Base-by-base conservation (phyloP, 345 rosid species). In the Lenwebbia sp. region DNA sequence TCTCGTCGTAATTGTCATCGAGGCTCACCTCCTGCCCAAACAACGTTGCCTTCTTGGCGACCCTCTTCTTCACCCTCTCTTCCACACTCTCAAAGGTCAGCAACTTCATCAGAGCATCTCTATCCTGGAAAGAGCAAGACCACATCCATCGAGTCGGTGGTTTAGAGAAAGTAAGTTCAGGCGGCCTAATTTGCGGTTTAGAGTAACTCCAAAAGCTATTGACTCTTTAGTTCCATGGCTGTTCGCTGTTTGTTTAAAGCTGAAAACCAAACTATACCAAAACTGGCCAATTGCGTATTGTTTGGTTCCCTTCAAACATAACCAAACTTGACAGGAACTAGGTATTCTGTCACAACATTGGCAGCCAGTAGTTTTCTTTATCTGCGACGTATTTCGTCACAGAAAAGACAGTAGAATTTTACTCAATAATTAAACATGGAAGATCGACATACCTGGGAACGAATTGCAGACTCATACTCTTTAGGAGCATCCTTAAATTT, bases 11-110 rank as follows among this genome's bases (percentile, higher is more conserved):
- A 49, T 58, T 88, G 57, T 52, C 89, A 50, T 54, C 62, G 5
- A 87, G 82, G 47, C 60, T 91, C 55, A 95, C 95, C 37, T 93
- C 92, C 88, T 95, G 97, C 49, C 97, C 98, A 4, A 95, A 95
- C 58, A 89, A 88, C 90, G 65, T 90, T 15, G 98, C 94, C 89
- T 97, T 96, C 93, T 93, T 95, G 90, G 86, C 91, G 2, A 97
- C 98, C 91, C 98, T 93, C 93, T 85, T 93, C 93, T 92, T 95
- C 87, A 97, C 99, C 89, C 85, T 89, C 87, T 95, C 94, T 90
- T 97, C 99, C 49, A 95, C 94, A 5, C 47, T 85, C 91, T 90
- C 87, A 85, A 92, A 93, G 19, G 99, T 97, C 90, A 97, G 76
- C 70, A 97, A 85, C 82, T 92, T 90, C 96, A 95, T 94, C 89